A percentile compares a stretch with the other conserved stretches of the same genome.
These are phyloP conservation scores for Carex arenaria DNA, from an alignment of 202 grass and related monocot species.

Conservation along the genomic window DNA sequence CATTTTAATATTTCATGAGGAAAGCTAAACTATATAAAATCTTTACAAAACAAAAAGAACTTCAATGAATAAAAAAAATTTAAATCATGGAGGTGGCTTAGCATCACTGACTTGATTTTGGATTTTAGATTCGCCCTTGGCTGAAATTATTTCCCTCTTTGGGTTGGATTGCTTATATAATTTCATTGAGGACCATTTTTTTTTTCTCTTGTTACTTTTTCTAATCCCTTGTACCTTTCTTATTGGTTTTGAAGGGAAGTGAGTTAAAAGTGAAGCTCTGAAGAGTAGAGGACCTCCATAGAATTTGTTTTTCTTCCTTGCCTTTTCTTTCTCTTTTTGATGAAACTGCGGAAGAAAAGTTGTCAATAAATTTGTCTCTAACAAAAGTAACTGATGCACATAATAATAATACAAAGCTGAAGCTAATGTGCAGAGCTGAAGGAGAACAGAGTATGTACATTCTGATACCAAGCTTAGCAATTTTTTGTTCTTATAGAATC, in stretches of 20 bases:
- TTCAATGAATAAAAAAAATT: too few relatives aligned
- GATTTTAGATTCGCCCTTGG: too few relatives aligned
- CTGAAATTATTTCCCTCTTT: slow-evolving; percentile 3
- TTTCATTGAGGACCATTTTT: not conserved
- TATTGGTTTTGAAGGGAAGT: slow-evolving; percentile 23
- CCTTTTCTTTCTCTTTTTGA: not conserved
- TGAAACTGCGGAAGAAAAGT: not conserved
- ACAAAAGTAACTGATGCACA: slow-evolving; percentile 18
- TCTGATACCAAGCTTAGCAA: not conserved
- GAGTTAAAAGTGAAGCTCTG: not conserved
- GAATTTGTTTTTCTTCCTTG: not conserved
- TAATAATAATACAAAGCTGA: slow-evolving; percentile 9
- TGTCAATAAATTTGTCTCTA: slow-evolving; percentile 26
- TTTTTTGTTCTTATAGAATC: not conserved
- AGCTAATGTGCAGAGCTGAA: not conserved
- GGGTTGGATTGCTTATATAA: not conserved
- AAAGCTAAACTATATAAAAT: too few relatives aligned
- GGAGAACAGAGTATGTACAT: not conserved
- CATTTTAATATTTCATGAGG: too few relatives aligned
- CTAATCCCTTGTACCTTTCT: not conserved
- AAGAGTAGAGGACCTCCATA: not conserved
- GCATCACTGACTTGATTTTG: too few relatives aligned
- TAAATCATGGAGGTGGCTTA: too few relatives aligned
- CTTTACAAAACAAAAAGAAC: too few relatives aligned
- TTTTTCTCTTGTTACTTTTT: not conserved